A percentile compares a stretch with the other conserved stretches of the same genome.
Evolutionary conservation across 2,329 filamentous ascomycete genomes (phyloP).

Genomic region (Cryphonectria parasitica): DNA sequence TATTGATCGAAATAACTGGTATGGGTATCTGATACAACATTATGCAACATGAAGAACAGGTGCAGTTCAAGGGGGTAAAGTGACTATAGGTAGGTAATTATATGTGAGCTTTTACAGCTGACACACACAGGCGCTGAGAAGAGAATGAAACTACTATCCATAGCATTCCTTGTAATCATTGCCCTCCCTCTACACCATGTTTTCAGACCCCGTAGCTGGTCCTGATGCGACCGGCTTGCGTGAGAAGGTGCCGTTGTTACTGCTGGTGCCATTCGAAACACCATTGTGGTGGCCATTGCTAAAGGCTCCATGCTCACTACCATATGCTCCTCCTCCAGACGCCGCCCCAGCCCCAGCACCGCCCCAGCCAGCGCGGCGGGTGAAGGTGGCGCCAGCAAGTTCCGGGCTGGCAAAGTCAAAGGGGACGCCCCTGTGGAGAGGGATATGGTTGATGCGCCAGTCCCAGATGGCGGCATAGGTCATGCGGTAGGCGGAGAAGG

Average conservation of each 20-base stretch:
- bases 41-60: background rate
- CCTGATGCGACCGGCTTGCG: constrained; percentile 24
- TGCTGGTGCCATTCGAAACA: constrained; percentile 3
- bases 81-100: background rate
- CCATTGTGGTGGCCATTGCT: constrained; percentile 2
- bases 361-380: constrained; percentile 35
- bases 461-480: constrained; percentile 72
- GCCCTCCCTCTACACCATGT: constrained; percentile 20
- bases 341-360: background rate
- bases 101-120: background rate
- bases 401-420: constrained; percentile 38
- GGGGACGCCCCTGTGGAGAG: constrained; percentile 49
- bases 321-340: background rate
- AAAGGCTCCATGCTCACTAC: background rate
- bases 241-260: constrained; percentile 17
- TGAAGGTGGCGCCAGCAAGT: constrained; percentile 34
- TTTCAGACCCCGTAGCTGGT: constrained; percentile 4
- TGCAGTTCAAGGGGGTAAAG: background rate
- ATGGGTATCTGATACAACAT: constrained; percentile 13
- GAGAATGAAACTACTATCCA: background rate
- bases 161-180: background rate
- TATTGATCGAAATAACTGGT: background rate
- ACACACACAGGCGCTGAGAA: no score
- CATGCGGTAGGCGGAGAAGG: constrained; percentile 66
- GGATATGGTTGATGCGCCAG: constrained; percentile 70